These are phyloP conservation scores for Marsdenia floribunda DNA, from an alignment of 257 asterid species.

Conservation along the genomic window DNA sequence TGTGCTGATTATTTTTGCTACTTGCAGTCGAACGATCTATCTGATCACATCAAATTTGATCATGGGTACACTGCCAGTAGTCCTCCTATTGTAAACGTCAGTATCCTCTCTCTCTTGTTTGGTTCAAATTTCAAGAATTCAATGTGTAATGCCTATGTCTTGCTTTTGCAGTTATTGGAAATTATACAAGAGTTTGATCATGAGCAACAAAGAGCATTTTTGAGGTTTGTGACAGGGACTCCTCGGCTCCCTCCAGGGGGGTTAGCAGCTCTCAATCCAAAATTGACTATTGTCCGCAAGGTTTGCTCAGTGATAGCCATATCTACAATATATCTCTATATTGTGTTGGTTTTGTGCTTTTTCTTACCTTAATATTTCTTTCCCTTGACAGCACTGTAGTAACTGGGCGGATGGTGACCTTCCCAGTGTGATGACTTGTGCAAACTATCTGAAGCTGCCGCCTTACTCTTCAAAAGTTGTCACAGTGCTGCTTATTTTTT, in stretches of 20 bases:
- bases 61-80: constrained; percentile 95
- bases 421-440: constrained; percentile 98
- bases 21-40: constrained; percentile 63
- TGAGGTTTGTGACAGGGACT: constrained; percentile 95
- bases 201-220: constrained; percentile 77
- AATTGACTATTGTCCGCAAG: constrained; percentile 90
- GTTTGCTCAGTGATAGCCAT: constrained; percentile 23
- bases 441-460: constrained; percentile 90
- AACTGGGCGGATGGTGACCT: constrained; percentile 55
- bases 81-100: constrained; percentile 60
- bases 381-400: constrained; percentile 59
- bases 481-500: not conserved
- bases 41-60: constrained; percentile 89
- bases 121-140: not conserved
- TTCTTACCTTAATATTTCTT: not conserved
- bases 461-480: constrained; percentile 82
- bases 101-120: constrained; percentile 23
- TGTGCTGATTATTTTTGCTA: constrained; percentile 8
- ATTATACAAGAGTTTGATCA: constrained; percentile 70
- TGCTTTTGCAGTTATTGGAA: constrained; percentile 56
- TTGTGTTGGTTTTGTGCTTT: not conserved
- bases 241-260: constrained; percentile 96
- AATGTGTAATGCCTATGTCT: not conserved
- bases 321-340: not conserved
- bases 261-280: constrained; percentile 87